These are phyloP conservation scores for Termitomyces sp. DNA, from an alignment of 768 basidiomycete species.

Conservation along the genomic window DNA sequence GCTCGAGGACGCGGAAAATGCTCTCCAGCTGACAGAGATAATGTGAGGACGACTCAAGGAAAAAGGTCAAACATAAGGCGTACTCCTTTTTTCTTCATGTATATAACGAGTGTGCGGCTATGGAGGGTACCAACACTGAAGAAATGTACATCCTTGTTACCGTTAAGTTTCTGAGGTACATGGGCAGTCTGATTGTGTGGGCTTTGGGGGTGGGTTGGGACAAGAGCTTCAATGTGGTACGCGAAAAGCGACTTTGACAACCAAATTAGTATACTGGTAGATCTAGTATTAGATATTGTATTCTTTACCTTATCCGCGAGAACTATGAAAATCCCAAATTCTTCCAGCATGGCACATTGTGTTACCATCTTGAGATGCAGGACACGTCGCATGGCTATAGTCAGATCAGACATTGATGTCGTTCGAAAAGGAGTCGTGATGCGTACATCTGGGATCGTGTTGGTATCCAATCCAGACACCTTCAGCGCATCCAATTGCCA, in stretches of 20 bases:
- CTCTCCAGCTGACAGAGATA: slow-evolving; percentile 61
- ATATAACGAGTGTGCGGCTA: slow-evolving; percentile 86
- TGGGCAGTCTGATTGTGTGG: slow-evolving; percentile 53
- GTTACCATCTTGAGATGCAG: slow-evolving; percentile 92
- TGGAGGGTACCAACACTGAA: slow-evolving; percentile 90
- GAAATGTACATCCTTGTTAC: slow-evolving; percentile 90
- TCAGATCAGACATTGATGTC: not conserved
- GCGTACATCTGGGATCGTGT: slow-evolving; percentile 80
- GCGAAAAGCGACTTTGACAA: slow-evolving; percentile 73
- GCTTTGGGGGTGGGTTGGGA: slow-evolving; percentile 77
- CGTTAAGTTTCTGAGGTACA: slow-evolving; percentile 87
- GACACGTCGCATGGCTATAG: slow-evolving; percentile 83
- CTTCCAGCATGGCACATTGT: slow-evolving; percentile 93
- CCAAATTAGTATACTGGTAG: not conserved
- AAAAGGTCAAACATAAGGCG: slow-evolving; percentile 5
- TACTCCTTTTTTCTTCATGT: slow-evolving; percentile 93
- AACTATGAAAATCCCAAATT: slow-evolving; percentile 95
- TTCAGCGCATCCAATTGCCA: slow-evolving; percentile 92
- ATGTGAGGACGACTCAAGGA: not conserved
- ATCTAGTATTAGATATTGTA: not conserved
- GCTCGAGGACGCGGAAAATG: slow-evolving; percentile 96
- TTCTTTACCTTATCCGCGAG: slow-evolving; percentile 83
- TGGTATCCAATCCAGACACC: slow-evolving; percentile 98
- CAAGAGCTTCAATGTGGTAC: slow-evolving; percentile 93
- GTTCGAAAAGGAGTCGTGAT: not conserved